Evolutionary conservation across 2,329 filamentous ascomycete species (phyloP), one percentile per base, ranked within the genome.

Genomic region (Huntiella bhutanensis): DNA sequence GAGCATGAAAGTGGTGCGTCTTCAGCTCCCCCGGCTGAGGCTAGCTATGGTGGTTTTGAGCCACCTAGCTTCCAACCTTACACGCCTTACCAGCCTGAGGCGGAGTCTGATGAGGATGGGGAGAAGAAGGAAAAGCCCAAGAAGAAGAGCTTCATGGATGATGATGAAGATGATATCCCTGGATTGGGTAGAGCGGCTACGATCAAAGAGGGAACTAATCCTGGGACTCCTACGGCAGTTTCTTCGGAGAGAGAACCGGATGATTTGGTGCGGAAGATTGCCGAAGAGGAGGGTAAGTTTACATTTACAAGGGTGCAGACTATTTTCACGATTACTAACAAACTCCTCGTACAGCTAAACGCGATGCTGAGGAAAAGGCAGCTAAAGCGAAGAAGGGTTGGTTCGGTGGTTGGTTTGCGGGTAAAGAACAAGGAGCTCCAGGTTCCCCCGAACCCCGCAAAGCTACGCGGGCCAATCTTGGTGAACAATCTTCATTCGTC

Each of bases 401-500:
- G 77, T 82, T 79, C 59, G 78, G 84, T 43, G 95, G 87, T 86
- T 92, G 93, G 51, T 81, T 81, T 38, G 73, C 76, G 55, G 78
- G 82, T 58, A 73, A 80, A 54, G 60, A 69, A 8, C 54, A 58
- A 4, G 47, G 54, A 2, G 51, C 54, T 13, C 55, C 57, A 19
- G 58, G 64, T n/a, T 63, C 62, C 19, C 54, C 63, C 5, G 59
- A 62, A n/a, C 59, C 67, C 4, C 70, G 69, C 57, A 80, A 80
- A 57, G 66, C 87, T n/a, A 83, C 95, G 59, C 77, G 75, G 54
- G 91, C 92, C 51, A 98, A 98, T 57, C 73, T 98, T 6, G 92
- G 88, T 51, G 92, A 98, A 61, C 77, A 91, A 57, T 94, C 77
- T 60, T 85, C 78, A 40, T 95, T 98, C 61, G 80, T 88, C 54